Conservation (phyloP, 2,329 filamentous ascomycete genomes). For the Rhinocladiella mackenziei region DNA sequence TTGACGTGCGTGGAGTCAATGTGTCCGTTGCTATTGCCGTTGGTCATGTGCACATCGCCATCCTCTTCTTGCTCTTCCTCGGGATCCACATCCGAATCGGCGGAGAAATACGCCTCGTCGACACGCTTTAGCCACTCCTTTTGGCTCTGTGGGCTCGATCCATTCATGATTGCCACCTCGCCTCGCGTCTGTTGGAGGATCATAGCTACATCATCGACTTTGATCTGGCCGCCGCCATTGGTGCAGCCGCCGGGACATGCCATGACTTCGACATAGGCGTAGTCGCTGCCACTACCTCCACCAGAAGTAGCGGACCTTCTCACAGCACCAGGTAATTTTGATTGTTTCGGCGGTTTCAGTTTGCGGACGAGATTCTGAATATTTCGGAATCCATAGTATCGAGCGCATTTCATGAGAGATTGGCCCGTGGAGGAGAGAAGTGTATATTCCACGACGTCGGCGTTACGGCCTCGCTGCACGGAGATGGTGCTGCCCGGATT, state of each 20-base stretch:
- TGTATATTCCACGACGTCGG: slow-evolving; percentile 82
- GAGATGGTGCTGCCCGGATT: slow-evolving; percentile 69
- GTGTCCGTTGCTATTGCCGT: slow-evolving; percentile 31
- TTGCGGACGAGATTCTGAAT: slow-evolving; percentile 96
- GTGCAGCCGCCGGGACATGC: slow-evolving; percentile 98
- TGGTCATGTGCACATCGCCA: slow-evolving; percentile 20
- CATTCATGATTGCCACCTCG: slow-evolving; percentile 25
- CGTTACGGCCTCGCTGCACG: slow-evolving; percentile 73
- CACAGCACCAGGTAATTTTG: slow-evolving; percentile 74
- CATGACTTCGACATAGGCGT: slow-evolving; percentile 98
- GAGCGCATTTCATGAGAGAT: slow-evolving; percentile 70
- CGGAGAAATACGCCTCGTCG: slow-evolving; percentile 87
- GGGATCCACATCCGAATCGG: slow-evolving; percentile 47
- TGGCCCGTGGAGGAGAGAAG: slow-evolving; percentile 57
- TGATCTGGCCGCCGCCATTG: slow-evolving; percentile 94
- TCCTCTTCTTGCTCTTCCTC: slow-evolving; percentile 31
- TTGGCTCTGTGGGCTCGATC: slow-evolving; percentile 61
- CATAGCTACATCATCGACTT: slow-evolving; percentile 68
- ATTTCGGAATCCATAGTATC: slow-evolving; percentile 96
- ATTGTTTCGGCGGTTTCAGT: slow-evolving; percentile 73
- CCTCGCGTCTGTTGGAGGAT: slow-evolving; percentile 25
- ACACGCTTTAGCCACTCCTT: slow-evolving; percentile 78
- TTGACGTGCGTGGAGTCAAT: slow-evolving; percentile 13
- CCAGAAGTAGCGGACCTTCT: slow-evolving; percentile 37
- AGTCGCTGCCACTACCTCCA: slow-evolving; percentile 53